Evolutionary conservation across 2,329 filamentous ascomycete genomes (phyloP).

Genomic region (Fusarium acutatum): DNA sequence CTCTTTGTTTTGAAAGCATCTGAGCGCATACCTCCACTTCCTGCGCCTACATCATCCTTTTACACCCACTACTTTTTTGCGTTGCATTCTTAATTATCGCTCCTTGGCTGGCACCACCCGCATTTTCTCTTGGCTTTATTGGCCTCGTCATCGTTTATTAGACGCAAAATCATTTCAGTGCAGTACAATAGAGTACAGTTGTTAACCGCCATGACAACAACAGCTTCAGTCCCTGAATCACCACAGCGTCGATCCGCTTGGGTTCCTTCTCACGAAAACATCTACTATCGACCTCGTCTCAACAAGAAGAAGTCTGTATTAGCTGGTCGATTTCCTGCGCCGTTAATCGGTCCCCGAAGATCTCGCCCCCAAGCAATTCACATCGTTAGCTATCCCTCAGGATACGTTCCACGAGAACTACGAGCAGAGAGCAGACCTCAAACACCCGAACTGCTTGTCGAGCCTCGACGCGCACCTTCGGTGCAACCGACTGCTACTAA

Average conservation of each 20-base stretch:
- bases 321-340: constrained; percentile 44
- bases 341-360: constrained; percentile 51
- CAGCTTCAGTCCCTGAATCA: constrained; percentile 18
- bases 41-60: constrained; percentile 1
- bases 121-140: constrained; percentile 32
- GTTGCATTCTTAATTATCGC: constrained; percentile 18
- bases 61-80: constrained; percentile 15
- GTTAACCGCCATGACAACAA: constrained; percentile 40
- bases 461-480: constrained; percentile 30
- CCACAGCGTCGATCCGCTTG: constrained; percentile 36
- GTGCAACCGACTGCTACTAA: constrained; percentile 27
- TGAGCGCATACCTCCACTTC: neutral
- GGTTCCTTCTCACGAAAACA: constrained; percentile 40
- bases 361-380: constrained; percentile 53
- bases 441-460: constrained; percentile 17
- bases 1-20: constrained; percentile 18
- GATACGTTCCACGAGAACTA: constrained; percentile 57
- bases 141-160: constrained; percentile 29
- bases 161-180: neutral
- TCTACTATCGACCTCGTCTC: constrained; percentile 41
- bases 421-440: constrained; percentile 39
- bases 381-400: constrained; percentile 53
- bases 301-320: constrained; percentile 35
- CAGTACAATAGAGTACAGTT: constrained; percentile 10
- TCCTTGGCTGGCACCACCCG: constrained; percentile 34